These are phyloP conservation scores for Colletotrichum trifolii DNA, from an alignment of 2,329 filamentous ascomycete species.

Conservation along the genomic window DNA sequence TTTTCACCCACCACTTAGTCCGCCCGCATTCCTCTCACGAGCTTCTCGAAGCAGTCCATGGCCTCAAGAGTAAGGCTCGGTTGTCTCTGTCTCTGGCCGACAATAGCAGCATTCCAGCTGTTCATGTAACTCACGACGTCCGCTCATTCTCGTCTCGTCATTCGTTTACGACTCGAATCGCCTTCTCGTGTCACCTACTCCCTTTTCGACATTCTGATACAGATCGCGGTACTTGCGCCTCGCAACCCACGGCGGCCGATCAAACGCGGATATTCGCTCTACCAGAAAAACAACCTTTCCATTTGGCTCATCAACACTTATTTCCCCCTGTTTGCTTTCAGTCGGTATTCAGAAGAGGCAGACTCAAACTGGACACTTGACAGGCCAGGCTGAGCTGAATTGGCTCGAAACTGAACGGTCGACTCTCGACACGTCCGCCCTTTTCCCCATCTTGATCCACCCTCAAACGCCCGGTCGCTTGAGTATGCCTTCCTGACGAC, in stretches of 20 bases:
- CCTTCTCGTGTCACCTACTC: slow-evolving; percentile 17
- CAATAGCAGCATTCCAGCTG: neutral
- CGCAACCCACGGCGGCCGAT: slow-evolving; percentile 32
- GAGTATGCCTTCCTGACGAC: slow-evolving; percentile 30
- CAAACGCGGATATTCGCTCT: slow-evolving; percentile 34
- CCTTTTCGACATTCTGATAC: slow-evolving; percentile 34
- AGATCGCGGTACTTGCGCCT: slow-evolving; percentile 7
- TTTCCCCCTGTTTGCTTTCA: slow-evolving; percentile 7
- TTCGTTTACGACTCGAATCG: slow-evolving; percentile 16
- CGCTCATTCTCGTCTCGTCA: slow-evolving; percentile 14
- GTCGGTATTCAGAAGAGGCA: slow-evolving; percentile 9
- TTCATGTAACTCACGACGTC: slow-evolving; percentile 20
- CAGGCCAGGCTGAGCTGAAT: slow-evolving; percentile 4
- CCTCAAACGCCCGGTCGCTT: slow-evolving; percentile 29
- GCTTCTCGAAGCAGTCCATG: slow-evolving; percentile 28
- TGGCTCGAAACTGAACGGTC: neutral
- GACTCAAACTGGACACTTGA: slow-evolving; percentile 1
- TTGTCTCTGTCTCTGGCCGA: neutral
- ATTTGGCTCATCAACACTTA: neutral
- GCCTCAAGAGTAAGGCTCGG: slow-evolving; percentile 18
- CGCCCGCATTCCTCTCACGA: slow-evolving; percentile 20
- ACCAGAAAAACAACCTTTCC: slow-evolving; percentile 13
- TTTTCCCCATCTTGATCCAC: slow-evolving; percentile 27
- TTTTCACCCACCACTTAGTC: slow-evolving; percentile 1
- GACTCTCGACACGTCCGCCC: slow-evolving; percentile 16